A percentile compares a stretch with the other conserved stretches of the same genome.
phyloP scores from a whole-genome alignment of 2,329 filamentous ascomycete genomes.

The Capronia coronata region DNA sequence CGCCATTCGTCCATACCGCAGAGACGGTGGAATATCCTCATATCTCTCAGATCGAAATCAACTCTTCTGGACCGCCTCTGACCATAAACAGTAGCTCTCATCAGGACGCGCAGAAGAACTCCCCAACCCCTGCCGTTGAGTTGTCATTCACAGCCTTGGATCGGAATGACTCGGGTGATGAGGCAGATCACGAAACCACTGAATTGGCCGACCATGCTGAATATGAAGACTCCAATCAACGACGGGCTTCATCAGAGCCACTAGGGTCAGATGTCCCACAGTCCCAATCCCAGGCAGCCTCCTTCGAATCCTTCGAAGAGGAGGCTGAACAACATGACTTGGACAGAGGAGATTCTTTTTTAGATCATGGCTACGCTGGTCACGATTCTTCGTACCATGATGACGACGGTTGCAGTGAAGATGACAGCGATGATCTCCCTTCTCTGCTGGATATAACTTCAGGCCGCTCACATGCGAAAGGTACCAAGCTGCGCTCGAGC shows the following conservation, averaged over 20 bases:
- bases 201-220: neutral
- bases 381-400: conserved; percentile 23
- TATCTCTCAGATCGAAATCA: conserved; percentile 24
- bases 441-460: conserved; percentile 22
- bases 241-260: neutral
- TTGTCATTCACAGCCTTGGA: conserved; percentile 14
- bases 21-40: conserved; percentile 27
- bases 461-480: conserved; percentile 10
- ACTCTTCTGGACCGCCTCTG: conserved; percentile 11
- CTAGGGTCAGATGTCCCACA: conserved; percentile 15
- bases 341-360: conserved; percentile 17
- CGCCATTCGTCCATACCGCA: conserved; percentile 20
- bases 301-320: neutral
- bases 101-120: conserved; percentile 26
- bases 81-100: conserved; percentile 24
- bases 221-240: conserved; percentile 3
- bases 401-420: conserved; percentile 6
- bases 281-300: conserved; percentile 9
- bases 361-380: conserved; percentile 24
- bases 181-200: conserved; percentile 5
- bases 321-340: conserved; percentile 1
- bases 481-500: neutral
- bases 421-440: conserved; percentile 23
- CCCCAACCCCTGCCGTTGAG: conserved; percentile 16
- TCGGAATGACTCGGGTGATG: neutral